A percentile compares a stretch with the other conserved stretches of the same genome.
phyloP scores from a whole-genome alignment of 257 asterid genomes.

The Mitragyna speciosa region DNA sequence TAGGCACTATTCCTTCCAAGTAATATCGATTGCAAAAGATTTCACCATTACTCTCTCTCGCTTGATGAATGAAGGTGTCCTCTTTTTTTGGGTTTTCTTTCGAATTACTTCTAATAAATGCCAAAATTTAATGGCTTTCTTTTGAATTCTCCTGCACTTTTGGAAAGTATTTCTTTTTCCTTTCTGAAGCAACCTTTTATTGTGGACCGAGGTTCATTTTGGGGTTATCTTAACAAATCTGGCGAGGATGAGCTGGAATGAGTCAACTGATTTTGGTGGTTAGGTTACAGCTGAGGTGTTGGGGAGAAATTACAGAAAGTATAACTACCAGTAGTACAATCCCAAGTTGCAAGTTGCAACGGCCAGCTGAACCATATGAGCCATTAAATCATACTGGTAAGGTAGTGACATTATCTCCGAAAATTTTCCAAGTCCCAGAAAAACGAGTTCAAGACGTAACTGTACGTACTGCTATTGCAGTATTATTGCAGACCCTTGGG shows the following conservation, averaged over 20 bases:
- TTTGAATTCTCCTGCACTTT: too few species aligned
- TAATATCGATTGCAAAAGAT: neutral
- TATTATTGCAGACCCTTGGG: neutral
- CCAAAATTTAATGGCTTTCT: neutral
- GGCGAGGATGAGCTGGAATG: constrained; percentile 10
- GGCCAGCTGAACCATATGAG: constrained; percentile 7
- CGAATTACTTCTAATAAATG: neutral
- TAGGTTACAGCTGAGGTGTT: constrained; percentile 18
- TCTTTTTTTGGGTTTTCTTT: neutral
- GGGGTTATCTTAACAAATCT: neutral
- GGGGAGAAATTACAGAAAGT: constrained; percentile 7
- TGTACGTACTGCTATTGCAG: neutral
- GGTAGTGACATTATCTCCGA: neutral
- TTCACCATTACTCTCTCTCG: neutral
- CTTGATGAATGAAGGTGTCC: neutral
- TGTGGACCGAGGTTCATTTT: neutral
- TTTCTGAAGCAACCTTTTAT: too few species aligned
- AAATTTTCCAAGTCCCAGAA: neutral
- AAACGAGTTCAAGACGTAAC: neutral
- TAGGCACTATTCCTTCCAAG: neutral
- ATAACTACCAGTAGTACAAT: neutral
- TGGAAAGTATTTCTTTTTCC: neutral
- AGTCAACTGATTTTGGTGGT: constrained; percentile 10
- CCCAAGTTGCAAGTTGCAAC: neutral
- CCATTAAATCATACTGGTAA: too few species aligned